Conservation (phyloP, 768 basidiomycete species). For the Termitomyces sp. region DNA sequence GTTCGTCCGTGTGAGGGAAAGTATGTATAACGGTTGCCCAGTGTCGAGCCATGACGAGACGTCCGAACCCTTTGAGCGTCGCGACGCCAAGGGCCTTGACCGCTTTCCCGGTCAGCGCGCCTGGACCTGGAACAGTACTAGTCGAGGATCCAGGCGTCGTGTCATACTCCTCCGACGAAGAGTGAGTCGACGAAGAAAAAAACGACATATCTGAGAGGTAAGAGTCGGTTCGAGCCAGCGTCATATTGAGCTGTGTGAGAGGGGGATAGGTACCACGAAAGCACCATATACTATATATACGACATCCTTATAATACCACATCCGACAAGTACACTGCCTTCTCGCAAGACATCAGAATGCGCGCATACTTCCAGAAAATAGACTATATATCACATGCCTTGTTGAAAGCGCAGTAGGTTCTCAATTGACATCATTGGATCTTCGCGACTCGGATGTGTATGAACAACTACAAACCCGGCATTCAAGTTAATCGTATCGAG, state of each 20-base stretch:
- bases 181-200: background rate
- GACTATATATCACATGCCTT: too few species aligned
- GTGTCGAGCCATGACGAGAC: slow-evolving; percentile 19
- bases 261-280: too few species aligned
- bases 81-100: slow-evolving; percentile 51
- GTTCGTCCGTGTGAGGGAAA: slow-evolving; percentile 11
- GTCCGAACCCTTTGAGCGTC: slow-evolving; percentile 45
- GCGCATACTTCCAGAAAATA: too few species aligned
- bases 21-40: slow-evolving; percentile 12
- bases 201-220: background rate
- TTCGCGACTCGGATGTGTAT: too few species aligned
- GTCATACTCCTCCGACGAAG: slow-evolving; percentile 5
- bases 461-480: too few species aligned
- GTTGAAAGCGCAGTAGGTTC: too few species aligned
- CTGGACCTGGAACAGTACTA: slow-evolving; percentile 24
- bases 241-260: background rate
- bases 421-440: too few species aligned
- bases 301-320: too few species aligned
- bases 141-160: slow-evolving; percentile 17
- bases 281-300: too few species aligned
- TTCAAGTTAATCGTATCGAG: too few species aligned
- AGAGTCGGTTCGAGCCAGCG: background rate
- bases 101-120: slow-evolving; percentile 40
- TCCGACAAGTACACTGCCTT: too few species aligned
- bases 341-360: too few species aligned